phyloP scores from a whole-genome alignment of 495 filamentous ascomycete species.

The Umbilicaria muhlenbergii region DNA sequence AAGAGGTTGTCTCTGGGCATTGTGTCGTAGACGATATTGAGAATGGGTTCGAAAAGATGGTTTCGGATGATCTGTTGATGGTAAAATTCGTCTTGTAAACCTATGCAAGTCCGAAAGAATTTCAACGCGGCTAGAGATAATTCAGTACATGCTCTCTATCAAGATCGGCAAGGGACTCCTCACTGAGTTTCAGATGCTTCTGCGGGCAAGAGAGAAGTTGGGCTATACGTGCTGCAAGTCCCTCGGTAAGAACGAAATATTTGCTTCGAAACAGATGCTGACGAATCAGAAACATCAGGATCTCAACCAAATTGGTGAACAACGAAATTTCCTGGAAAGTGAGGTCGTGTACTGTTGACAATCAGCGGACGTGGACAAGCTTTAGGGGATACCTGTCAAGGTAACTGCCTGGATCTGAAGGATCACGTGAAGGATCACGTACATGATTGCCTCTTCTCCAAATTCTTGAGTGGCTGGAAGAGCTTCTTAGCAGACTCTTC shows the following conservation, averaged over 20 bases:
- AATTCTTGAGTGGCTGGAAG: constrained; percentile 72
- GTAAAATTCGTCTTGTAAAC: constrained; percentile 84
- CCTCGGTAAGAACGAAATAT: constrained; percentile 70
- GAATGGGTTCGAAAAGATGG: constrained; percentile 70
- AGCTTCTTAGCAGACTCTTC: constrained; percentile 74
- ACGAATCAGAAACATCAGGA: constrained; percentile 86
- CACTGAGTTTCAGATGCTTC: constrained; percentile 86
- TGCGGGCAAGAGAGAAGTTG: constrained; percentile 75
- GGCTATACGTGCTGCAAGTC: constrained; percentile 62
- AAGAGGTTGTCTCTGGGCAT: constrained; percentile 94
- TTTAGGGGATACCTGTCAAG: background rate
- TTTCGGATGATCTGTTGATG: constrained; percentile 74
- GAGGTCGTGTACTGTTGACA: constrained; percentile 37
- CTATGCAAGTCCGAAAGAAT: constrained; percentile 81
- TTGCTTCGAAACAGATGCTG: constrained; percentile 77
- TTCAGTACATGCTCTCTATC: background rate
- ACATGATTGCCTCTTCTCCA: constrained; percentile 51
- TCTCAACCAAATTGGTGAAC: constrained; percentile 83
- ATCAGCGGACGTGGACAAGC: constrained; percentile 6
- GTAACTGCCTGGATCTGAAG: background rate
- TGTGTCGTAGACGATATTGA: constrained; percentile 75
- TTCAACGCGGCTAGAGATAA: constrained; percentile 58
- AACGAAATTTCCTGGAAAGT: constrained; percentile 71
- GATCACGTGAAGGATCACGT: constrained; percentile 22
- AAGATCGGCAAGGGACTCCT: constrained; percentile 15